phyloP scores from a whole-genome alignment of 177 flowering plant genomes.

The Vitis hybrid region DNA sequence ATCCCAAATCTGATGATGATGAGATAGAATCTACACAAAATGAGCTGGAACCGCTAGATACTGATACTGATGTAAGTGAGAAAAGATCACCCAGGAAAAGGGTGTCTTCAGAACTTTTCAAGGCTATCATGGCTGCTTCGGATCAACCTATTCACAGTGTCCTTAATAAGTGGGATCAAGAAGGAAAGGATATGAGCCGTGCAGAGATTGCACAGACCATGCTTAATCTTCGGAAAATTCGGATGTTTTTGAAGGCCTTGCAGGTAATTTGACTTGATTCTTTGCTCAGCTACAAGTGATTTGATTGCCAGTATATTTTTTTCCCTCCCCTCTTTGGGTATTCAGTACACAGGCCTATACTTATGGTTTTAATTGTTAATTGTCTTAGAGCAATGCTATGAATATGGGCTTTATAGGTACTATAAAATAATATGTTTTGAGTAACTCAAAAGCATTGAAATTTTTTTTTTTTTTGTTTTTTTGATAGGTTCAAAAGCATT shows the following conservation, averaged over 20 bases:
- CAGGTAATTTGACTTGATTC: conserved; percentile 50
- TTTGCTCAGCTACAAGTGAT: background rate
- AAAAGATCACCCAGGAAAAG: conserved; percentile 13
- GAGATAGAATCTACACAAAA: conserved; percentile 25
- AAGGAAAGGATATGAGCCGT: conserved; percentile 56
- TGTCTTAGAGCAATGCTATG: too few species aligned
- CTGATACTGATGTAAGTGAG: conserved; percentile 24
- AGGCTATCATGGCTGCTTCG: conserved; percentile 40
- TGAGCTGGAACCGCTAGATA: conserved; percentile 38
- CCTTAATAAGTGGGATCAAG: conserved; percentile 66
- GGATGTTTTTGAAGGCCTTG: conserved; percentile 64
- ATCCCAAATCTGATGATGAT: conserved; percentile 37
- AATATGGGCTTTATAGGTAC: too few species aligned
- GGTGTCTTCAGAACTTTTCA: conserved; percentile 29
- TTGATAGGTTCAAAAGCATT: too few species aligned
- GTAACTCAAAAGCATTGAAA: too few species aligned
- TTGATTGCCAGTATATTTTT: background rate
- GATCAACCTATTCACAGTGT: conserved; percentile 29
- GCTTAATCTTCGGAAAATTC: conserved; percentile 53
- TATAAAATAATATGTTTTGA: too few species aligned
- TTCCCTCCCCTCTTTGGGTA: background rate
- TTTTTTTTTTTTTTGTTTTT: too few species aligned
- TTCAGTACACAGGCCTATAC: background rate
- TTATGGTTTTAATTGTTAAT: too few species aligned
- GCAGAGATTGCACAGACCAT: conserved; percentile 38